Conservation (phyloP, 108 stramenopile species). For the Skeletonema tropicum region DNA sequence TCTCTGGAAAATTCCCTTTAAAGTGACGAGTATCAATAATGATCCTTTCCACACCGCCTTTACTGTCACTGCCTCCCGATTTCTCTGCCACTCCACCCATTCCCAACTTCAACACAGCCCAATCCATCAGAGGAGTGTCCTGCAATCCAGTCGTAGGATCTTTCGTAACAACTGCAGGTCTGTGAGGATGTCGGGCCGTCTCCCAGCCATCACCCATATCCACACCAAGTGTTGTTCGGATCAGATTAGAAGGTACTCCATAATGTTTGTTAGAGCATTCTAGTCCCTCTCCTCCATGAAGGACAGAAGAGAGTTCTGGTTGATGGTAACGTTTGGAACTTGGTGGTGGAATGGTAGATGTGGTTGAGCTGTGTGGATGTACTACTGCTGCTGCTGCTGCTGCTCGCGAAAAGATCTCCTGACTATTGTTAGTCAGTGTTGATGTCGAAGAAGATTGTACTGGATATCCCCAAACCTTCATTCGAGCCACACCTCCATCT, state of each 20-base stretch:
- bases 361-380: slow-evolving; percentile 32
- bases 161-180: slow-evolving; percentile 67
- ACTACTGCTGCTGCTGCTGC: slow-evolving; percentile 26
- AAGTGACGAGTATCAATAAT: slow-evolving; percentile 83
- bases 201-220: slow-evolving; percentile 97
- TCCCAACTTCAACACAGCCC: slow-evolving; percentile 86
- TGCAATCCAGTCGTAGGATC: slow-evolving; percentile 71
- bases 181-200: slow-evolving; percentile 86
- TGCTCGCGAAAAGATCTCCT: background rate
- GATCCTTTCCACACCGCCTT: slow-evolving; percentile 59
- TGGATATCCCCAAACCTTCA: slow-evolving; percentile 63
- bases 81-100: slow-evolving; percentile 35
- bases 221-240: slow-evolving; percentile 66
- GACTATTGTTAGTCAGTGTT: background rate
- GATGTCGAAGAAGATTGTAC: background rate
- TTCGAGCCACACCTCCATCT: slow-evolving; percentile 92
- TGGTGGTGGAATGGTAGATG: slow-evolving; percentile 27
- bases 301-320: slow-evolving; percentile 59
- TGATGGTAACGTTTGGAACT: slow-evolving; percentile 32
- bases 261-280: slow-evolving; percentile 91
- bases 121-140: slow-evolving; percentile 80
- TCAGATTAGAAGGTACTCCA: slow-evolving; percentile 85
- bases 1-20: slow-evolving; percentile 91
- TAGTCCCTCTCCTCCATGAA: slow-evolving; percentile 67
- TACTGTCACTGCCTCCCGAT: background rate